Conservation (phyloP, 1,284 basidiomycete species). For the Tremellales sp. region DNA sequence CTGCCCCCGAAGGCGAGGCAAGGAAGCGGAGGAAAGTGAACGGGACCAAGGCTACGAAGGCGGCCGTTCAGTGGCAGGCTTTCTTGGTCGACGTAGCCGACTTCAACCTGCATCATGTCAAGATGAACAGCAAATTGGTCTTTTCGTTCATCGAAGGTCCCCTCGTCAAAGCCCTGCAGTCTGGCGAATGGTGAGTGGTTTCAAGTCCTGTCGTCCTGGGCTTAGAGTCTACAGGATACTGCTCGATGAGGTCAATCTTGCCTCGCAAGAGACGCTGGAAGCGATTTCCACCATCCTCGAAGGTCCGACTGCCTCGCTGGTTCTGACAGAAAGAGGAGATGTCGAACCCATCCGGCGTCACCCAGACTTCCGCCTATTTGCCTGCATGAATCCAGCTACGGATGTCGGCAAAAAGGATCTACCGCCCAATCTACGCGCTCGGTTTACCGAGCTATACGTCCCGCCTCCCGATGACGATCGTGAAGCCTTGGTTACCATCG, state of each 20-base stretch:
- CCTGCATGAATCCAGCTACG: slow-evolving; percentile 99
- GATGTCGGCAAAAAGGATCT: slow-evolving; percentile 98
- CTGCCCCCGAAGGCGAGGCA: slow-evolving; percentile 45
- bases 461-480: slow-evolving; percentile 87
- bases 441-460: slow-evolving; percentile 96
- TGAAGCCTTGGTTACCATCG: slow-evolving; percentile 83
- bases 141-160: slow-evolving; percentile 97
- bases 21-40: slow-evolving; percentile 72
- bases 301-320: slow-evolving; percentile 80
- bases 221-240: slow-evolving; percentile 72
- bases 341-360: slow-evolving; percentile 87
- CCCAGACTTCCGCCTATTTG: slow-evolving; percentile 92
- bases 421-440: slow-evolving; percentile 79
- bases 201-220: neutral
- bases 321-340: slow-evolving; percentile 89
- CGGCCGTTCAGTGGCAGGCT: slow-evolving; percentile 60
- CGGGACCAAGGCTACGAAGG: slow-evolving; percentile 40
- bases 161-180: slow-evolving; percentile 81
- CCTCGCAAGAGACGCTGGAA: slow-evolving; percentile 91
- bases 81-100: slow-evolving; percentile 70
- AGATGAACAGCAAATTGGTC: slow-evolving; percentile 78
- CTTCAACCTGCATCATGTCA: slow-evolving; percentile 82
- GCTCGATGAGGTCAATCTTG: slow-evolving; percentile 94
- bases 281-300: slow-evolving; percentile 83
- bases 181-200: slow-evolving; percentile 77